Evolutionary conservation across 169 alveolate genomes (phyloP), one percentile per base, ranked within the genome.

Genomic region (Cryptosporidium ubiquitum): DNA sequence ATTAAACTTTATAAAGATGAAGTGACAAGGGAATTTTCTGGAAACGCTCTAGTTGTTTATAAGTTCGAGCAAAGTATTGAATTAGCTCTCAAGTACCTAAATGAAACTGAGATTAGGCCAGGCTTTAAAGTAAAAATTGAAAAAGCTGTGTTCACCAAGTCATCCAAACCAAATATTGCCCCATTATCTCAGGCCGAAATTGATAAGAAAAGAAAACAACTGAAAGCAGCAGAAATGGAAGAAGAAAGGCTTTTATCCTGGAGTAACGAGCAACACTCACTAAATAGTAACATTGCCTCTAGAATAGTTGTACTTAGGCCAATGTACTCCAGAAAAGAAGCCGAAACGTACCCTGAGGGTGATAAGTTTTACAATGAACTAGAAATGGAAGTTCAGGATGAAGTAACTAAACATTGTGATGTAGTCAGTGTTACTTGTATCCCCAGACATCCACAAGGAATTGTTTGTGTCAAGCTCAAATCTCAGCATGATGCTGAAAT

Each of bases 21-120:
- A 20, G 49, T 85, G 23, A 79, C 74, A 12, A 94, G 94, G 0
- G 79, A 74, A 26, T 92, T 91, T 23, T 92, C 94, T 61, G 98
- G 98, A 26, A 96, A 95, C 86, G 96, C 95, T 3, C 79, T 93
- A n/a, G 93, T 95, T 14, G 92, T 95, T 3, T 95, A 89, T 74
- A 93, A 92, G 40, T 92, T 86, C 85, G 91, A 69, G 20, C 97
- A 95, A 84, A 86, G 95, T 55, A 92, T 94, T 5, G 92, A 92
- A n/a, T 73, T 92, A 20, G 97, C 97, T 9, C 79, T 94, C 9
- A 94, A 91, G n/a, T 91, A 93, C 91, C 91, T 95, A 23, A 58
- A 95, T 75, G 95, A 91, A 18, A 66, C 94, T 5, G 94, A 94
- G 73, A 91, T 95, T 26, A 71, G 93, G 35, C 94, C 95, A 14